A percentile compares a stretch with the other conserved stretches of the same genome.
Evolutionary conservation across 129 eudicot genomes (phyloP).

Genomic region (Dittrichia graveolens): DNA sequence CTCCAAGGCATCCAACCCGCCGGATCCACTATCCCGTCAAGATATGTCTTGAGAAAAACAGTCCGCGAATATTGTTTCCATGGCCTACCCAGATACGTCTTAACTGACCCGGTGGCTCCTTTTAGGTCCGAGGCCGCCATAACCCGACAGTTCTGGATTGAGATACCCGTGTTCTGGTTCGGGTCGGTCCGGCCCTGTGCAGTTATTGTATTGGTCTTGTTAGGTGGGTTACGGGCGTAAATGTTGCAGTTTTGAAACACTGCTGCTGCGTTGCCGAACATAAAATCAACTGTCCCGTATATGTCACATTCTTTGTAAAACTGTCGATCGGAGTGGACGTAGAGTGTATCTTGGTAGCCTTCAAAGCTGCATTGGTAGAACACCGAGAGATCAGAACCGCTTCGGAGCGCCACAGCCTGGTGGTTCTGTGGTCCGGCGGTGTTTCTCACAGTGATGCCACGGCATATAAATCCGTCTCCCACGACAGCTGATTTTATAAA

Average conservation of each 20-base stretch:
- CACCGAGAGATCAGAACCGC: conserved; percentile 59
- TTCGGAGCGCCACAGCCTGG: conserved; percentile 59
- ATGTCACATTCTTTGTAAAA: conserved; percentile 52
- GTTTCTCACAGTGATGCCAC: conserved; percentile 51
- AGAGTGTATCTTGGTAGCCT: conserved; percentile 67
- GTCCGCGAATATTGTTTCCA: conserved; percentile 57
- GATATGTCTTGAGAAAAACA: conserved; percentile 40
- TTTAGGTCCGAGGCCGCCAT: conserved; percentile 38
- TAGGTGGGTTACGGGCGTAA: conserved; percentile 51
- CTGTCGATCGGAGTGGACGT: conserved; percentile 43
- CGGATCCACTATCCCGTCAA: conserved; percentile 45
- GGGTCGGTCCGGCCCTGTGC: conserved; percentile 68
- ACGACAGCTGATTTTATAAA: conserved; percentile 35
- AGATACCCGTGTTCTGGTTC: conserved; percentile 57
- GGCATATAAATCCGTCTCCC: conserved; percentile 55
- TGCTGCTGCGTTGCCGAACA: conserved; percentile 53
- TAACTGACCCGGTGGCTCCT: conserved; percentile 37
- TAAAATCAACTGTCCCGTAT: conserved; percentile 61
- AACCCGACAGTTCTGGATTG: conserved; percentile 54
- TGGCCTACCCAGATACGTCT: conserved; percentile 54
- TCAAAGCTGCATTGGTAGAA: conserved; percentile 64
- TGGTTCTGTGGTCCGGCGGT: conserved; percentile 56
- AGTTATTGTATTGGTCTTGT: conserved; percentile 46
- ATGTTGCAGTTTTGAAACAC: conserved; percentile 64
- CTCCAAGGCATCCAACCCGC: conserved; percentile 60